These are phyloP conservation scores for Pseudocercospora ulei DNA, from an alignment of 2,329 filamentous ascomycete species.

Conservation along the genomic window DNA sequence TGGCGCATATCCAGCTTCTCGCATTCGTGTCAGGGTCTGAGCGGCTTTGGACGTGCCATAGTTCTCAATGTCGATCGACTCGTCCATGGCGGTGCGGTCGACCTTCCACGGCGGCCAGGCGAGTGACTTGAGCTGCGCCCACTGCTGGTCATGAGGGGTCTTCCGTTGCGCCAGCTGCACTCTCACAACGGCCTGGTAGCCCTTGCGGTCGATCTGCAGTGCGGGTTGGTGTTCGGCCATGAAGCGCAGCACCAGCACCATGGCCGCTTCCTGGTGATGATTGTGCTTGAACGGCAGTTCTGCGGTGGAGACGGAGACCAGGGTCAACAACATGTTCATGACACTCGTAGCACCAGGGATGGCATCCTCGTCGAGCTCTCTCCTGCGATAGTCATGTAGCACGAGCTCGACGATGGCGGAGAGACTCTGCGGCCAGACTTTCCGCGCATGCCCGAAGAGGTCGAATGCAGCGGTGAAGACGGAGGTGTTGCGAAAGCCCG, in stretches of 20 bases:
- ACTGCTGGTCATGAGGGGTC: conserved; percentile 47
- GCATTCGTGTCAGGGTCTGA: conserved; percentile 48
- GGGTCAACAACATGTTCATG: conserved; percentile 29
- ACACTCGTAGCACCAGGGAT: not conserved
- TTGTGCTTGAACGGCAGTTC: conserved; percentile 43
- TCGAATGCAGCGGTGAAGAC: conserved; percentile 39
- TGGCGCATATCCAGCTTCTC: conserved; percentile 49
- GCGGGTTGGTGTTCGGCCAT: conserved; percentile 50
- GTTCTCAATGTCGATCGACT: conserved; percentile 47
- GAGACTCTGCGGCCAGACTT: conserved; percentile 42
- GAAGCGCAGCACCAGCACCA: conserved; percentile 48
- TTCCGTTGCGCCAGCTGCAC: conserved; percentile 52
- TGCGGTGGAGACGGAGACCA: conserved; percentile 36
- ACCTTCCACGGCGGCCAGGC: conserved; percentile 60
- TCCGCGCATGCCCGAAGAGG: conserved; percentile 45
- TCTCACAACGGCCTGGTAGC: conserved; percentile 48
- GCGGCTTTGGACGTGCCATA: conserved; percentile 50
- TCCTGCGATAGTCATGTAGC: conserved; percentile 14
- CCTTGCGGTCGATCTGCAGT: conserved; percentile 47
- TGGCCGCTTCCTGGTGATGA: conserved; percentile 47
- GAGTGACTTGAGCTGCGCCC: conserved; percentile 50
- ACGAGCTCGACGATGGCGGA: conserved; percentile 20
- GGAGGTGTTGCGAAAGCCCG: conserved; percentile 8
- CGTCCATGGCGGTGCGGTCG: conserved; percentile 52
- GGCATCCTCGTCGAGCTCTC: not conserved